Evolutionary conservation across 306 rosid species (phyloP).

Genomic region (Vachellia pachyceras): DNA sequence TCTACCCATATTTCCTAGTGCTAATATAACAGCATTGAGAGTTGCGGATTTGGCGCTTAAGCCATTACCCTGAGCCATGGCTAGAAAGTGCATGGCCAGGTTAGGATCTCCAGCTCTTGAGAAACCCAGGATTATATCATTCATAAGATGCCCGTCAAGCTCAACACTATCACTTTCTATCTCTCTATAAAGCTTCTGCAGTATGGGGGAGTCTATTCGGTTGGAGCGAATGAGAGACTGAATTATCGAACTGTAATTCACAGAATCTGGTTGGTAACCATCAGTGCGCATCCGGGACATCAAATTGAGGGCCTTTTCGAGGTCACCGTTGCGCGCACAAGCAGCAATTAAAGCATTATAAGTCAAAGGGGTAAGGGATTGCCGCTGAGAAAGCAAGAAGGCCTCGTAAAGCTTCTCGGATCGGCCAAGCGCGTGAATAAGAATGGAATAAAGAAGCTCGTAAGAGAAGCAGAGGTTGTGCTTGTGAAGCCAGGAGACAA

Average conservation of each 20-base stretch:
- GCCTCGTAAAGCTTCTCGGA: slow-evolving; percentile 78
- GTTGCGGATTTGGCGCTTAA: slow-evolving; percentile 65
- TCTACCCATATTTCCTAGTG: slow-evolving; percentile 60
- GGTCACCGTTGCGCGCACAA: slow-evolving; percentile 68
- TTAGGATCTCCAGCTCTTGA: slow-evolving; percentile 67
- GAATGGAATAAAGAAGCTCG: slow-evolving; percentile 71
- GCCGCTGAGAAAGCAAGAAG: slow-evolving; percentile 67
- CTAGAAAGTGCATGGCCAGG: slow-evolving; percentile 60
- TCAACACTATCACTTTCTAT: slow-evolving; percentile 65
- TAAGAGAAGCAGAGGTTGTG: slow-evolving; percentile 75
- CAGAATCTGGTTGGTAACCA: slow-evolving; percentile 64
- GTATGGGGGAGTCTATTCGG: slow-evolving; percentile 58
- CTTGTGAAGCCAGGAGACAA: slow-evolving; percentile 69
- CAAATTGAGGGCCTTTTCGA: slow-evolving; percentile 71
- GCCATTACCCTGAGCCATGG: slow-evolving; percentile 64
- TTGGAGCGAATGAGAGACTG: slow-evolving; percentile 66
- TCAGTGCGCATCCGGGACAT: slow-evolving; percentile 74
- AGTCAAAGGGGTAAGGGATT: slow-evolving; percentile 60
- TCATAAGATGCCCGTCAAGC: slow-evolving; percentile 65
- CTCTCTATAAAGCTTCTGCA: slow-evolving; percentile 68
- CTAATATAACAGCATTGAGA: slow-evolving; percentile 55
- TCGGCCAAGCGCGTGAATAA: slow-evolving; percentile 74
- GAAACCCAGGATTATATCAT: slow-evolving; percentile 63
- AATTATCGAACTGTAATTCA: slow-evolving; percentile 66
- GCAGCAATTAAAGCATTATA: slow-evolving; percentile 73